These are phyloP conservation scores for Stagonosporopsis chrysanthemi DNA, from an alignment of 2,329 filamentous ascomycete species.

Conservation along the genomic window DNA sequence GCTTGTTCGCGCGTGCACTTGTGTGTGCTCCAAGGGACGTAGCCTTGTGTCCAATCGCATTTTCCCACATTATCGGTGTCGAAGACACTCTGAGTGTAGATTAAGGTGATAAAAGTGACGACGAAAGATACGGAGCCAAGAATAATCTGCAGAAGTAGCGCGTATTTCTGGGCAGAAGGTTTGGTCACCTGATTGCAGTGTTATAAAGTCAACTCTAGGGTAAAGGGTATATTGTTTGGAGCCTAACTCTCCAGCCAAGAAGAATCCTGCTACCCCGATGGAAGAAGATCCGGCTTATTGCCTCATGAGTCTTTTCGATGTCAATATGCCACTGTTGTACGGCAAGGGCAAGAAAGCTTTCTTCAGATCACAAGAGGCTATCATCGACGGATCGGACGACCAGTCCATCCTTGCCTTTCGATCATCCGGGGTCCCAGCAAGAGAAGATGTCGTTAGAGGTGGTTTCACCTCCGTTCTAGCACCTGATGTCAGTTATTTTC, in stretches of 20 bases:
- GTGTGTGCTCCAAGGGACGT: constrained; percentile 1
- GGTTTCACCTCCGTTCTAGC: too few species aligned
- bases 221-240: neutral
- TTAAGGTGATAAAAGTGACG: constrained; percentile 6
- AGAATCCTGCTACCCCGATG: neutral
- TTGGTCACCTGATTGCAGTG: neutral
- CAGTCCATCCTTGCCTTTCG: too few species aligned
- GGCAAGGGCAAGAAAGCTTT: constrained; percentile 2
- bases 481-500: too few species aligned
- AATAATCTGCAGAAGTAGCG: neutral
- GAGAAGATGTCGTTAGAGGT: too few species aligned
- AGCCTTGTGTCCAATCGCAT: constrained; percentile 12
- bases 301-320: constrained; percentile 27
- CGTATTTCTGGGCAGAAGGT: neutral
- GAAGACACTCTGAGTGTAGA: constrained; percentile 8
- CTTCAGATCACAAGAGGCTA: neutral
- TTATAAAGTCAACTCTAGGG: neutral
- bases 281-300: constrained; percentile 27
- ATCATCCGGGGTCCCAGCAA: too few species aligned
- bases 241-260: neutral
- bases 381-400: too few species aligned
- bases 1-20: constrained; percentile 16
- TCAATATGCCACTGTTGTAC: constrained; percentile 22
- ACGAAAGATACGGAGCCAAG: neutral
- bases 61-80: constrained; percentile 7